Evolutionary conservation across 23 red algal genomes (phyloP).

Genomic region (Gracilaria caudata): DNA sequence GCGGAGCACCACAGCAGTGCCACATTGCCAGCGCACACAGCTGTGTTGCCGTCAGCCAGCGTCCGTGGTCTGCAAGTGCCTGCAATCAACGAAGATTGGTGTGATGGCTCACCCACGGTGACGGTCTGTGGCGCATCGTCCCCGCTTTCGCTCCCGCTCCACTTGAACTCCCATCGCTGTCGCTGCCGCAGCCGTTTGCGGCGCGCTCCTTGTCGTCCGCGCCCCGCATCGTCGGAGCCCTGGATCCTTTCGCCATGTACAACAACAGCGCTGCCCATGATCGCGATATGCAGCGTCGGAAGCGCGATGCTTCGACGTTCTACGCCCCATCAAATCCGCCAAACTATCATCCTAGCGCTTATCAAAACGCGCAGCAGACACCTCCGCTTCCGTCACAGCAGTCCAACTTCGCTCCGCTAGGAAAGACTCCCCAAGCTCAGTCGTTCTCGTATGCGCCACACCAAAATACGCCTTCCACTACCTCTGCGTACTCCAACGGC

Average conservation of each 20-base stretch:
- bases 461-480: background rate
- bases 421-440: background rate
- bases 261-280: background rate
- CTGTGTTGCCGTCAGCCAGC: background rate
- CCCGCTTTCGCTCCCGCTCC: background rate
- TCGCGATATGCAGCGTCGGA: conserved; percentile 2
- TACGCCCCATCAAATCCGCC: background rate
- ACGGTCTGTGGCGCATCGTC: background rate
- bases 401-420: background rate
- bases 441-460: background rate
- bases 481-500: background rate
- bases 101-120: background rate
- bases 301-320: background rate
- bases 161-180: background rate
- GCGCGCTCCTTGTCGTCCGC: background rate
- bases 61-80: too few species aligned
- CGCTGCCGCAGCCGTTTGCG: background rate
- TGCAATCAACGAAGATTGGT: conserved; percentile 2
- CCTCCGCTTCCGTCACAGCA: background rate
- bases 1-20: background rate
- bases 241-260: conserved; percentile 1
- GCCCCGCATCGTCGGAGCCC: background rate
- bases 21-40: background rate
- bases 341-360: background rate
- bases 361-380: background rate